A percentile compares a stretch with the other conserved stretches of the same genome.
Evolutionary conservation across 2,329 filamentous ascomycete species (phyloP).

Genomic region (Fusarium pseudocircinatum): DNA sequence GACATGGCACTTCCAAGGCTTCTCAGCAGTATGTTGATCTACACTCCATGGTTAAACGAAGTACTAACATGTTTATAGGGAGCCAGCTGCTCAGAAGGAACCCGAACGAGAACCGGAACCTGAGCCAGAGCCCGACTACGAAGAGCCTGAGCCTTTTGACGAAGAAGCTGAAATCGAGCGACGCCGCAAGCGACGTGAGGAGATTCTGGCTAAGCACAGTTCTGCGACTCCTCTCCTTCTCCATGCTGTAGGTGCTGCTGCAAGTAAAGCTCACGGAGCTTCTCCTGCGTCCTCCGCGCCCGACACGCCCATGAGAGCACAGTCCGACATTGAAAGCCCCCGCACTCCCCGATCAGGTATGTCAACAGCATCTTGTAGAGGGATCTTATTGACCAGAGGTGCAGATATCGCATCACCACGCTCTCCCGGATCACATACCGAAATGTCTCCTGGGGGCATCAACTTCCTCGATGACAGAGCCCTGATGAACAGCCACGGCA

Average conservation of each 20-base stretch:
- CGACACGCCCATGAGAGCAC: constrained; percentile 52
- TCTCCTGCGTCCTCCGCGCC: constrained; percentile 63
- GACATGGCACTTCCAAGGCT: constrained; percentile 29
- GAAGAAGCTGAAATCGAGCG: constrained; percentile 87
- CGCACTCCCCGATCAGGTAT: constrained; percentile 61
- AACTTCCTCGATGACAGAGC: constrained; percentile 73
- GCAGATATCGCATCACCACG: constrained; percentile 54
- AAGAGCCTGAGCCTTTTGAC: constrained; percentile 72
- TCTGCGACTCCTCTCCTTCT: constrained; percentile 78
- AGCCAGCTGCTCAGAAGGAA: constrained; percentile 27
- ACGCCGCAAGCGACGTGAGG: constrained; percentile 83
- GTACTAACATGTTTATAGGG: constrained; percentile 28
- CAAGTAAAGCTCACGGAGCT: constrained; percentile 59
- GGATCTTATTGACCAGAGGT: constrained; percentile 37
- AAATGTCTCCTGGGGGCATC: constrained; percentile 67
- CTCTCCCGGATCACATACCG: constrained; percentile 58
- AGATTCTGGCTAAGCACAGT: constrained; percentile 84
- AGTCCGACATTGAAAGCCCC: constrained; percentile 52
- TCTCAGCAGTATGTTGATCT: constrained; percentile 28
- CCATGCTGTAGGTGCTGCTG: constrained; percentile 74
- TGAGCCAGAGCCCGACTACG: constrained; percentile 49
- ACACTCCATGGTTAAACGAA: not conserved
- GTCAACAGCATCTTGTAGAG: constrained; percentile 21
- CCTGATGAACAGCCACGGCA: constrained; percentile 69
- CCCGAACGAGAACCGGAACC: constrained; percentile 43